Evolutionary conservation across 2,329 filamentous ascomycete species (phyloP), one percentile per base, ranked within the genome.

Genomic region (Colletotrichum paranaense): DNA sequence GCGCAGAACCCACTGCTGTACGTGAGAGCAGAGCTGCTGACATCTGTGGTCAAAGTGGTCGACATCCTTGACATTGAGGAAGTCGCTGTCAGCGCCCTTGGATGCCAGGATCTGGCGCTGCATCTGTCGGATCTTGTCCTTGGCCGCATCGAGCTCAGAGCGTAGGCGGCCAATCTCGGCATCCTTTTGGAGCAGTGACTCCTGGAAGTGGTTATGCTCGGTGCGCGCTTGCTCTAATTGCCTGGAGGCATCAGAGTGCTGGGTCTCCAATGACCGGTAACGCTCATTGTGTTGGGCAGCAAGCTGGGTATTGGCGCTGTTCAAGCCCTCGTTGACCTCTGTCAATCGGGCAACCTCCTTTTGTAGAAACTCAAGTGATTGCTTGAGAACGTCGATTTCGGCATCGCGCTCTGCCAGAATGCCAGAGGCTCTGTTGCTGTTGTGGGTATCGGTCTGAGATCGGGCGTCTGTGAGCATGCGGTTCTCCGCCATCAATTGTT

Each of bases 11-110:
- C 97, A 99, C 84, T 98, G 95, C 82, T 98, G 95, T 55, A 98
- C 95, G 81, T 98, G 95, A 77, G 96, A 94, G 84, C 95, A 99
- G 57, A 99, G 91, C 82, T 97, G 93, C 82, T 98, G 95, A 81
- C 97, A 99, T 55, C 95, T 94, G 78, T 91, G 91, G 79, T 98
- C 95, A 80, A 99, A 98, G 86, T 98, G 95, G 84, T 98, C 95
- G 82, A 98, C 95, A 80, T 98, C 95, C 76, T 91, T 91, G 74
- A 95, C 88, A 62, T 89, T 90, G 75, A 98, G 91, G 84, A 97
- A 96, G 76, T 94, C 86, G 72, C 85, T 90, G 78, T 94, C 92
- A 74, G 88, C 87, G 66, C 90, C 86, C 78, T 91, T 91, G 73
- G 87, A 81, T 26, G 83, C 82, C 74, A 92, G 86, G 60, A 93